Base-by-base conservation (phyloP, 352 stramenopile genomes). In the Phytopythium ostracodes region DNA sequence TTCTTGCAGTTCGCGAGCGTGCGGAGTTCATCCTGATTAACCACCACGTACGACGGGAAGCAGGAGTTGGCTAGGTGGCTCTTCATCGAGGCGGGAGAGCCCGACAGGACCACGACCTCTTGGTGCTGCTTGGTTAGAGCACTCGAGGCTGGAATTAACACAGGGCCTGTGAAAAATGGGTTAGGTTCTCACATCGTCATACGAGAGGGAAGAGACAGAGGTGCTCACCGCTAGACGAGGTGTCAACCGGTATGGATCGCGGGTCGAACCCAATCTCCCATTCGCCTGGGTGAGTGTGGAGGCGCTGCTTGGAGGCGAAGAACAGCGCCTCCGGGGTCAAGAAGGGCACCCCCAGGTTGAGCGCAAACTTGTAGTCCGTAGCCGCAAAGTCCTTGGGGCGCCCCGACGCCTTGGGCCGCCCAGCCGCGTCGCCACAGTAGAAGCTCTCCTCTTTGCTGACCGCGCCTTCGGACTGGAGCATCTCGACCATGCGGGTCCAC, bases 11-110 rank as follows among this genome's bases (percentile, higher is more conserved):
- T 94, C 3, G 67, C 61, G 31, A 81, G 59, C 8, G 83, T 96
- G 56, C 89, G 89, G 42, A 96, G 75, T 31, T 91, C 81, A 60
- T 97, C 91, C 67, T 97, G 90, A 36, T 80, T 96, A 35, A 97
- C 72, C 40, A 83, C 59, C 10, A 70, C 64, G 72, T 97, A 96
- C 2, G 68, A 72, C 17, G 56, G 63, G 14, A 89, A 73, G 47
- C 70, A 60, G 11, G 72, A 77, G 31, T 68, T 67, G 2, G 73
- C 72, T 20, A 91, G 86, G 64, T 81, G 80, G 52, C 72, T 91
- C 62, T 91, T 92, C 18, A 84, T 88, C 46, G 71, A 92, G n/a
- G 79, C 83, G 47, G 81, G 88, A 46, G 85, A 79, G 18, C 76
- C 91, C 24, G 84, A 77, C 14, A 91, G 76, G 60, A 96, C 62